A percentile compares a stretch with the other conserved stretches of the same genome.
Evolutionary conservation across 805 yeast species (phyloP).

Genomic region (Yarrowia keelungensis): DNA sequence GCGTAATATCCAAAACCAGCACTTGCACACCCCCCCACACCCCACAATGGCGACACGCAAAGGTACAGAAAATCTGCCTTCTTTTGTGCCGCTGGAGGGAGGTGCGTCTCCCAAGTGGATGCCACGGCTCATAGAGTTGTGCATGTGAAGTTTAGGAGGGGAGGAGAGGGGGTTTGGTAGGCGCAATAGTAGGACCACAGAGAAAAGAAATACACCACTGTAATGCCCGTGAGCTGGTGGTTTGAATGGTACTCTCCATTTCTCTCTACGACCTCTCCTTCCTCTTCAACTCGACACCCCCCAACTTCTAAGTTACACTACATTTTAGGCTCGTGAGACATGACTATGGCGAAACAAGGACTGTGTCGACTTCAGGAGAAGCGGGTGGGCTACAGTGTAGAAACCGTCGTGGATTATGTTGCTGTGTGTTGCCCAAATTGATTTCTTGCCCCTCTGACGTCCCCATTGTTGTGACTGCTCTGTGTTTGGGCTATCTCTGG

Average conservation of each 20-base stretch:
- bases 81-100: too few species aligned
- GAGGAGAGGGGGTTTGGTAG: background rate
- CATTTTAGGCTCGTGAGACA: constrained; percentile 10
- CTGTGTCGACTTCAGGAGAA: background rate
- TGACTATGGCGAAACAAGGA: background rate
- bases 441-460: too few species aligned
- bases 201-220: background rate
- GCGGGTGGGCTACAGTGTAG: too few species aligned
- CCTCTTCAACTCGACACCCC: background rate
- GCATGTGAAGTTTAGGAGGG: constrained; percentile 1
- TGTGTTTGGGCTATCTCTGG: too few species aligned
- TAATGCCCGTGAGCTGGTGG: background rate
- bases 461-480: too few species aligned
- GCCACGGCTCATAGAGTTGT: constrained; percentile 22
- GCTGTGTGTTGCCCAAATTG: too few species aligned
- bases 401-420: too few species aligned
- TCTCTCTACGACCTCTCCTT: too few species aligned
- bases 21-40: constrained; percentile 1
- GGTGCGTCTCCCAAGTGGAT: background rate
- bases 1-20: too few species aligned
- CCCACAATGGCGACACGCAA: too few species aligned
- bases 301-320: background rate
- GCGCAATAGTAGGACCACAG: background rate
- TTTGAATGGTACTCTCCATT: background rate
- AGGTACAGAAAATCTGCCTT: too few species aligned